Base-by-base conservation (phyloP, 2,329 filamentous ascomycete species). In the Cladophialophora psammophila region DNA sequence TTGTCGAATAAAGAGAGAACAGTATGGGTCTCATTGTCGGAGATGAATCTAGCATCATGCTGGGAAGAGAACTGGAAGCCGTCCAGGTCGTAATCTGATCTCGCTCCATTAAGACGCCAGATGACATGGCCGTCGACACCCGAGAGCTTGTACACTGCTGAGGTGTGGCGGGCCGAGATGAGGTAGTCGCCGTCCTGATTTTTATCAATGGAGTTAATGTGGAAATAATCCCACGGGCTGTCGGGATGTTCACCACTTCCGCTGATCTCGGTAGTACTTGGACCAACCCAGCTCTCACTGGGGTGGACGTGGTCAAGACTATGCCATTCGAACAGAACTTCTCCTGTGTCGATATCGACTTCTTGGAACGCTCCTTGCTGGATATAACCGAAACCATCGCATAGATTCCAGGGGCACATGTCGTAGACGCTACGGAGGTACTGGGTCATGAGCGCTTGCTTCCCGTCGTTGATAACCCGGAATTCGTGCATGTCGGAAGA, bases 311-410 rank as follows among this genome's bases (percentile, higher is more conserved):
- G 84, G 64, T 87, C 85, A 9, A 88, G 76, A 69, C 83, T 84
- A 35, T 80, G 81, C 87, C 86, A 88, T 70, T 88, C 86, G 69
- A 88, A 88, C 10, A 88, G 68, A 3, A 88, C 75, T 48, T 82
- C 78, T 2, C 85, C 85, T 7, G 81, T 84, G 60, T 84, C 81
- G 42, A 85, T 79, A 18, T 86, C 81, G 2, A 80, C 74, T 72
- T 75, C 83, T 72, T 86, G 83, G 67, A 86, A 85, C 2, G 84
- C 77, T 62, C 82, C 82, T 73, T 85, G 80, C 69, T 85, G 81
- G 40, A 86, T 74, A 81, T 82, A 86, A 1, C 82, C 83, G 66
- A 84, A 77, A 3, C 82, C 82, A 7, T 77, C 74, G 55, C 69
- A 71, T 56, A 77, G 75, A 59, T 80, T 72, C 59, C 80, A 80